Conservation (phyloP, 441 rosid genomes). For the Pelargonium myrrhifolium region DNA sequence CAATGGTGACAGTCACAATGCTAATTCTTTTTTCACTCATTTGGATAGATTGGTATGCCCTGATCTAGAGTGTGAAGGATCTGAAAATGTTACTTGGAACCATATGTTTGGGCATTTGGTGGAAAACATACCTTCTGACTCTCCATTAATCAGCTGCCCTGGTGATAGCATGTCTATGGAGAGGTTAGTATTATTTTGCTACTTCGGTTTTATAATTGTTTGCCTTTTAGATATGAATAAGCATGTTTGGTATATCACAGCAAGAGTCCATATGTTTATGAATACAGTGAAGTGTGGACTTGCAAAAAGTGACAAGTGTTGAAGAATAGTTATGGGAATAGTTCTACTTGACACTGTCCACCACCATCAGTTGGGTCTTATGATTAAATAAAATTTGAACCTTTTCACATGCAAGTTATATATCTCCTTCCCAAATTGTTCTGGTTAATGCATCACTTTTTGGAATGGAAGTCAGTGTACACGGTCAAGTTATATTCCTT, state of each 20-base stretch:
- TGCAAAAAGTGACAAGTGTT: no score
- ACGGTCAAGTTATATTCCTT: not conserved
- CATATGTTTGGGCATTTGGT: slow-evolving; percentile 17
- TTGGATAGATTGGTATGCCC: slow-evolving; percentile 24
- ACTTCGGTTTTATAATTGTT: not conserved
- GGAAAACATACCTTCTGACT: slow-evolving; percentile 19
- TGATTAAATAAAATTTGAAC: not conserved
- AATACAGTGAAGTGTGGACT: not conserved
- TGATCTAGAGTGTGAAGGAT: slow-evolving; percentile 24
- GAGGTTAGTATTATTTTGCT: slow-evolving; percentile 29
- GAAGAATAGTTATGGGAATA: no score
- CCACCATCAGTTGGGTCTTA: not conserved
- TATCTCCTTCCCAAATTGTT: not conserved
- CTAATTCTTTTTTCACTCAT: slow-evolving; percentile 25
- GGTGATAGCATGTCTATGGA: slow-evolving; percentile 22
- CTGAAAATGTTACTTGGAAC: slow-evolving; percentile 25
- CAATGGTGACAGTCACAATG: slow-evolving; percentile 13
- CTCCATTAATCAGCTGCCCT: slow-evolving; percentile 16
- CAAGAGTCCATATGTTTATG: not conserved
- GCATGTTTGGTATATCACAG: not conserved
- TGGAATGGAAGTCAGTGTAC: not conserved
- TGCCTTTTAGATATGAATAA: not conserved
- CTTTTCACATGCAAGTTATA: not conserved
- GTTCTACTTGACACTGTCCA: not conserved
- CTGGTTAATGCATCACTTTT: not conserved